Evolutionary conservation across 2,329 filamentous ascomycete species (phyloP), one percentile per base, ranked within the genome.

Genomic region (Penicillium palitans): DNA sequence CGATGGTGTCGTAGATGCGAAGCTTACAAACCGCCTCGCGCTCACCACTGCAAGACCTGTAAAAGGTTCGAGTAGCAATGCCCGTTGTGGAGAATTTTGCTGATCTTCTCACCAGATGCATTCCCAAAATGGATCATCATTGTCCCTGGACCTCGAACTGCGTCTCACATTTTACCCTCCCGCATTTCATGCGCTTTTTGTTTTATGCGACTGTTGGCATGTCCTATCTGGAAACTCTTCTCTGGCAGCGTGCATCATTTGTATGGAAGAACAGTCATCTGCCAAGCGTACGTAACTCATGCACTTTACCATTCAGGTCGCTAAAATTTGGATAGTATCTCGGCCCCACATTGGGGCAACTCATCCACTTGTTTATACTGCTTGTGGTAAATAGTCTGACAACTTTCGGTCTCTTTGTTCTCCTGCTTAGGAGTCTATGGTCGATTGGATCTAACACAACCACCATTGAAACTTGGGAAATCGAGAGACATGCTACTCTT

Each of bases 91-190:
- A n/a, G 1, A 41, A 7, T 17, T 40, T 31, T 37, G 48, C 61
- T 68, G 19, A 68, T 50, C 12, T n/a, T 19, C 13, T 15, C 27
- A n/a, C 17, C 50, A 85, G 83, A 73, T 86, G 84, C 65, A 82
- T 87, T 50, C 83, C 83, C 0, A 87, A 86, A 71, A 87, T 87
- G 84, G 84, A 87, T 69, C 84, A 87, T 68, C 86, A 88, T 69
- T 88, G 86, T 68, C 84, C 85, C 7, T 88, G 86, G 86, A 87
- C 85, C 25, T 77, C 75, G 35, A 88, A 88, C 66, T 88, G 86
- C 66, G 84, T 88, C 53, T 88, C 85, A 42, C 82, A 88, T 71
- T 83, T 82, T 63, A 87, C 85, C 0, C 83, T 87, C 60, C 86
- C 86, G 2, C 86, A 88, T 68, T 88, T 88, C 69, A 72, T 87